Percentiles rank a stretch among this genome's conserved stretches.
Conservation (phyloP, 257 asterid genomes). For the Fraxinus anomala region DNA sequence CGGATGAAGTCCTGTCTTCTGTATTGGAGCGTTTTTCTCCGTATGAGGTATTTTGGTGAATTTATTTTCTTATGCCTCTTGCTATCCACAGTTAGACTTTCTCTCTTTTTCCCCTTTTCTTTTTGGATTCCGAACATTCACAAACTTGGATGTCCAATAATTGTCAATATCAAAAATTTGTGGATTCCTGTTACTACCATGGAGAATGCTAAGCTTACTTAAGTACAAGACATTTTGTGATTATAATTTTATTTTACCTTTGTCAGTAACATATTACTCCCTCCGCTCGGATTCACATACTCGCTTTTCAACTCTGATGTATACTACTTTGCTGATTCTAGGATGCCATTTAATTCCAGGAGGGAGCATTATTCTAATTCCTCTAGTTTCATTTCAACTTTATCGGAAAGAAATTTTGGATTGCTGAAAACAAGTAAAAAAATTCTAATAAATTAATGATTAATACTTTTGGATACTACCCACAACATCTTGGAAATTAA, state of each 20-base stretch:
- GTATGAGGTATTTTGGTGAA: conserved; percentile 68
- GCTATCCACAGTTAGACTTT: conserved; percentile 14
- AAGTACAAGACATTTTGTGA: neutral
- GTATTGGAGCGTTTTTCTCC: conserved; percentile 90
- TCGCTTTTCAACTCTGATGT: neutral
- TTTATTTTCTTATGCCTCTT: conserved; percentile 15
- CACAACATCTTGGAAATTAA: neutral
- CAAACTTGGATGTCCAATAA: conserved; percentile 10
- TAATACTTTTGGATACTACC: neutral
- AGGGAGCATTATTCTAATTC: neutral
- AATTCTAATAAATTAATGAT: neutral
- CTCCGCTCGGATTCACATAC: neutral
- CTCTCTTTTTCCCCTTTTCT: neutral
- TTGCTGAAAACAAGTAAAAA: neutral
- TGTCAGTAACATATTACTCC: neutral
- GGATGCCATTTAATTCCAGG: neutral
- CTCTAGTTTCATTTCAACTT: neutral
- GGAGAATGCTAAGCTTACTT: conserved; percentile 22
- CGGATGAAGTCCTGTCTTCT: conserved; percentile 89
- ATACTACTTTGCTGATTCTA: neutral
- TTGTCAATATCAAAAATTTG: conserved; percentile 1
- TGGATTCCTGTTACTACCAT: neutral
- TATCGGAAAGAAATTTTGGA: neutral
- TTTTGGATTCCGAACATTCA: conserved; percentile 1
- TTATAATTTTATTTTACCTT: neutral